Conservation (phyloP, 1,284 basidiomycete genomes). For the Ustilago bromivora region DNA sequence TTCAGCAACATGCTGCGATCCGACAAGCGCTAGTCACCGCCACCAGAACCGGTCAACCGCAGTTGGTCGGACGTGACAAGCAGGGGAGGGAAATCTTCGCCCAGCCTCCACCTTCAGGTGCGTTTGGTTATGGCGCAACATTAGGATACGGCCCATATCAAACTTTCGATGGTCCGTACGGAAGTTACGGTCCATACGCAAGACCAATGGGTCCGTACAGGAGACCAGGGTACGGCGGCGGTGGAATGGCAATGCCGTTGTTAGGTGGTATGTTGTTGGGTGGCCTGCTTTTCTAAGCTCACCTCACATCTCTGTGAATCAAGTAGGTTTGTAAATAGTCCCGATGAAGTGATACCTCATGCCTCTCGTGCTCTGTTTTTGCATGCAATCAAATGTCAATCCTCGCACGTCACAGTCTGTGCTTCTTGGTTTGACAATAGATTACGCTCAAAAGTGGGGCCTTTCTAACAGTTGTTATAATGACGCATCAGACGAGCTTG, state of each 20-base stretch:
- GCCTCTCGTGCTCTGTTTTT: background rate
- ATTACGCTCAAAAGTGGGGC: background rate
- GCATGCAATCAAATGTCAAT: background rate
- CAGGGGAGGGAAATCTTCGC: conserved; percentile 54
- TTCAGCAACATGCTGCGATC: conserved; percentile 48
- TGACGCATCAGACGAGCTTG: conserved; percentile 6
- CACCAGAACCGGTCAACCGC: conserved; percentile 52
- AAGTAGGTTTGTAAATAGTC: background rate
- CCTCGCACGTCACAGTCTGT: background rate
- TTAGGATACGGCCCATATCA: conserved; percentile 53
- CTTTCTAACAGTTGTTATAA: background rate
- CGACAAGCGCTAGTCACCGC: conserved; percentile 38
- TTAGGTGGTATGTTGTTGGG: conserved; percentile 52
- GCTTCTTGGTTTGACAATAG: background rate
- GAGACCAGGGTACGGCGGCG: conserved; percentile 28
- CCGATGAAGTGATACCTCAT: conserved; percentile 7
- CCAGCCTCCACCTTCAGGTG: conserved; percentile 51
- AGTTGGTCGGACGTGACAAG: conserved; percentile 45
- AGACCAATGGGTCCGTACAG: conserved; percentile 44
- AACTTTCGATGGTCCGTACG: conserved; percentile 40
- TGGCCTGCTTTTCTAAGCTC: conserved; percentile 46
- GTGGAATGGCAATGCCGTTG: conserved; percentile 29
- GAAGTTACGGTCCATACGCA: conserved; percentile 37
- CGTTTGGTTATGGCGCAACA: conserved; percentile 38
- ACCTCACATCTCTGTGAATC: background rate